Conservation (phyloP, 1,284 basidiomycete genomes). For the Golubevia sp. region DNA sequence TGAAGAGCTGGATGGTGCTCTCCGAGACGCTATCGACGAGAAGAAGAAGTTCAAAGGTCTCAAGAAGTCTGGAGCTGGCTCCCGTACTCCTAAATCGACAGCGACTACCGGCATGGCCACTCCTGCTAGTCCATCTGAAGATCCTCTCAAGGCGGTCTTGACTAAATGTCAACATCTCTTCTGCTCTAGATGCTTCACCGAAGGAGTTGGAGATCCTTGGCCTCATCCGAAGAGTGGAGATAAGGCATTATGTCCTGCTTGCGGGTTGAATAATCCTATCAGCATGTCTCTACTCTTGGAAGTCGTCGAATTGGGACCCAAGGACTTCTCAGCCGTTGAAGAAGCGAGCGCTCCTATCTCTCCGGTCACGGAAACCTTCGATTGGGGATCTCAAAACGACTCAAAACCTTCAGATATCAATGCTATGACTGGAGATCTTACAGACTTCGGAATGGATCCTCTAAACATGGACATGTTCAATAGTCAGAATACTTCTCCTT, state of each 20-base stretch:
- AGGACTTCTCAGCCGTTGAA: slow-evolving; percentile 13
- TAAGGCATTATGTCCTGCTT: slow-evolving; percentile 33
- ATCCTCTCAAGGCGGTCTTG: slow-evolving; percentile 29
- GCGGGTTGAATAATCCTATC: slow-evolving; percentile 9
- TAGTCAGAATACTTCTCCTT: neutral
- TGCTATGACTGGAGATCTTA: neutral
- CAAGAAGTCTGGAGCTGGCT: neutral
- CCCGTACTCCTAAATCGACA: neutral
- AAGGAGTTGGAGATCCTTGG: slow-evolving; percentile 21
- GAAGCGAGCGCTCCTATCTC: neutral
- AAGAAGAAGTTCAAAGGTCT: slow-evolving; percentile 5
- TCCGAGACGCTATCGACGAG: slow-evolving; percentile 10
- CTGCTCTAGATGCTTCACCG: slow-evolving; percentile 43
- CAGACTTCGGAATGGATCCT: neutral
- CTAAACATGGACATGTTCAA: neutral
- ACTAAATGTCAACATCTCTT: slow-evolving; percentile 52
- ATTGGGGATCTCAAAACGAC: neutral
- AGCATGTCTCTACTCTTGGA: slow-evolving; percentile 37
- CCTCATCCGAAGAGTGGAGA: slow-evolving; percentile 18
- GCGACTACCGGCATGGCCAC: neutral
- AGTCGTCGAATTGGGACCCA: slow-evolving; percentile 23
- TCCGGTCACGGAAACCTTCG: neutral
- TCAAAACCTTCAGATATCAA: neutral
- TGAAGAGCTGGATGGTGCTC: slow-evolving; percentile 31
- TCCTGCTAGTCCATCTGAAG: neutral